phyloP scores from a whole-genome alignment of 306 rosid genomes.

The Trichosanthes truncata region DNA sequence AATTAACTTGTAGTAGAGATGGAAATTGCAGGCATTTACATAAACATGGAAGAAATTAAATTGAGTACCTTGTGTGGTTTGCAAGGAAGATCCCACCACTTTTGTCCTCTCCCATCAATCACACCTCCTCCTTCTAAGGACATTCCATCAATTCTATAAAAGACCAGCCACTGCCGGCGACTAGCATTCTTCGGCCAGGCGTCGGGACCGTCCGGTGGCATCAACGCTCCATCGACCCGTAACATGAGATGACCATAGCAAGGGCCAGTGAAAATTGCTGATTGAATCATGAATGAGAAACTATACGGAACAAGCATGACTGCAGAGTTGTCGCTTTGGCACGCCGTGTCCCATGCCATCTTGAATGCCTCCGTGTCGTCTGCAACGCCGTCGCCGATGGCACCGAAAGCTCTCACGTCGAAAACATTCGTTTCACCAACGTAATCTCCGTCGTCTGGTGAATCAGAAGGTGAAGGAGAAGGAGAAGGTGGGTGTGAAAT shows the following conservation, averaged over 20 bases:
- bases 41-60: neutral
- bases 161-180: slow-evolving; percentile 45
- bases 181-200: slow-evolving; percentile 36
- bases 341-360: slow-evolving; percentile 61
- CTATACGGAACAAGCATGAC: slow-evolving; percentile 34
- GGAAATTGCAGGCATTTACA: neutral
- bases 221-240: slow-evolving; percentile 38
- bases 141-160: slow-evolving; percentile 44
- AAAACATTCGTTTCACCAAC: slow-evolving; percentile 7
- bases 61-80: slow-evolving; percentile 40
- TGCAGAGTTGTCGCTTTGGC: slow-evolving; percentile 27
- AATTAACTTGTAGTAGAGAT: neutral
- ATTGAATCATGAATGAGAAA: slow-evolving; percentile 31
- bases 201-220: slow-evolving; percentile 56
- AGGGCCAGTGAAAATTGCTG: slow-evolving; percentile 36
- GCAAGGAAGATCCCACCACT: slow-evolving; percentile 69
- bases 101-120: slow-evolving; percentile 55
- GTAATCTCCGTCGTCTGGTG: neutral
- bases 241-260: slow-evolving; percentile 24
- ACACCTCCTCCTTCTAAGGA: slow-evolving; percentile 37
- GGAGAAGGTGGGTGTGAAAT: slow-evolving; percentile 1
- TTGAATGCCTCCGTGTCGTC: slow-evolving; percentile 54
- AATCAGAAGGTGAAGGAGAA: neutral
- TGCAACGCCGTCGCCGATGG: slow-evolving; percentile 42
- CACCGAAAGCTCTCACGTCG: slow-evolving; percentile 44